Conservation (phyloP, 176 grass and related monocot species). For the Oryza coarctata region DNA sequence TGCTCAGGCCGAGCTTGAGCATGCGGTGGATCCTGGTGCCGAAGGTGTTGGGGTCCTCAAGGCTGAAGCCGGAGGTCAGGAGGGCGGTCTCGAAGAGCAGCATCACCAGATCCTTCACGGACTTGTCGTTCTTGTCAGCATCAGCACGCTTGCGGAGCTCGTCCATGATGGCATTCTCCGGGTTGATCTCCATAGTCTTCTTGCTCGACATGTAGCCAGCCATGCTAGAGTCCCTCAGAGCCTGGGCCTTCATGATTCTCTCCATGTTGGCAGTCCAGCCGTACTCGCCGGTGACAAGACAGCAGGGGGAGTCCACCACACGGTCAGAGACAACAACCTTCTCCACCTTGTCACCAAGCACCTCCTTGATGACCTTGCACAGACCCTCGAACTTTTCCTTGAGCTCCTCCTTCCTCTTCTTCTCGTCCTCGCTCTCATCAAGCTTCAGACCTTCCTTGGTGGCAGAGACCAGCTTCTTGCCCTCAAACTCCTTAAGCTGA, state of each 20-base stretch:
- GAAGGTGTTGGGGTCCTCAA: conserved; percentile 87
- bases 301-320: conserved; percentile 86
- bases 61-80: conserved; percentile 88
- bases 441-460: conserved; percentile 93
- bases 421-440: conserved; percentile 82
- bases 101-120: conserved; percentile 79
- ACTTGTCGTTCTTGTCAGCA: conserved; percentile 87
- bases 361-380: conserved; percentile 93
- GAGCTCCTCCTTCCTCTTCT: conserved; percentile 68
- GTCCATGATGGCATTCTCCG: conserved; percentile 83
- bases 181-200: conserved; percentile 98
- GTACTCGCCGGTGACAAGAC: conserved; percentile 83
- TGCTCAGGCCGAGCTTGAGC: conserved; percentile 90
- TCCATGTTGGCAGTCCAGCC: conserved; percentile 93
- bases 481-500: conserved; percentile 93
- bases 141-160: conserved; percentile 78
- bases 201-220: conserved; percentile 81
- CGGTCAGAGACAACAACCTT: conserved; percentile 82
- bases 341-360: conserved; percentile 81
- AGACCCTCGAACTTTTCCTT: conserved; percentile 87
- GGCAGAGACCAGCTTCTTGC: conserved; percentile 81
- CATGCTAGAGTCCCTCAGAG: conserved; percentile 81
- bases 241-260: conserved; percentile 95
- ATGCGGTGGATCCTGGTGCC: conserved; percentile 84
- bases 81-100: conserved; percentile 82